These are phyloP conservation scores for Hericium coralloides DNA, from an alignment of 768 basidiomycete genomes.

Conservation along the genomic window DNA sequence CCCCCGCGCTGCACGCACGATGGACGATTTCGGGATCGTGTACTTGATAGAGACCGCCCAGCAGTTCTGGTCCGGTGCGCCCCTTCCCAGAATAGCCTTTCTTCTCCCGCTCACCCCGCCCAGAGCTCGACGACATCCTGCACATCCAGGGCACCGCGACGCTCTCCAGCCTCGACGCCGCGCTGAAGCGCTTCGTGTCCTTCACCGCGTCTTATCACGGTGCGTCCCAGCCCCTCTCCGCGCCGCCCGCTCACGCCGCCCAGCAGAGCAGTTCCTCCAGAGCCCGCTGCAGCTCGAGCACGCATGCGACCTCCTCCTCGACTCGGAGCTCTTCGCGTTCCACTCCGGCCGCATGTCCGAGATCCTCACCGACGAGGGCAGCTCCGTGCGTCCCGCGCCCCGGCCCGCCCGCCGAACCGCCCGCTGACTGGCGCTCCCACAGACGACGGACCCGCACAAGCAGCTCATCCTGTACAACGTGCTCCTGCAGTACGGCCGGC, in stretches of 20 bases:
- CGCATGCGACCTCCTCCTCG: slow-evolving; percentile 66
- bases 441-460: slow-evolving; percentile 82
- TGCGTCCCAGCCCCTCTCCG: slow-evolving; percentile 25
- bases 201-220: slow-evolving; percentile 86
- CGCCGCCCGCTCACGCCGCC: neutral
- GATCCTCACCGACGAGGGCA: slow-evolving; percentile 59
- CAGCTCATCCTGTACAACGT: slow-evolving; percentile 74
- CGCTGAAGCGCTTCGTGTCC: slow-evolving; percentile 65
- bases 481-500: slow-evolving; percentile 68
- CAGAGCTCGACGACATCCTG: slow-evolving; percentile 85
- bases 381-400: slow-evolving; percentile 38
- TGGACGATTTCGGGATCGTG: slow-evolving; percentile 69
- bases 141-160: slow-evolving; percentile 56
- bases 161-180: slow-evolving; percentile 68
- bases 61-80: slow-evolving; percentile 85
- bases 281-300: slow-evolving; percentile 78
- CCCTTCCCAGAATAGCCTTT: slow-evolving; percentile 3
- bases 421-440: neutral
- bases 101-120: neutral
- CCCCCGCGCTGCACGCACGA: slow-evolving; percentile 15
- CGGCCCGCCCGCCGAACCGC: neutral
- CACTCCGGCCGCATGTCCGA: slow-evolving; percentile 92
- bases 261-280: slow-evolving; percentile 74
- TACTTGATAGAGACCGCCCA: slow-evolving; percentile 78
- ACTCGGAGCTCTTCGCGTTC: slow-evolving; percentile 82